Base-by-base conservation (phyloP, 306 rosid species). In the peach (Prunus persica) region DNA sequence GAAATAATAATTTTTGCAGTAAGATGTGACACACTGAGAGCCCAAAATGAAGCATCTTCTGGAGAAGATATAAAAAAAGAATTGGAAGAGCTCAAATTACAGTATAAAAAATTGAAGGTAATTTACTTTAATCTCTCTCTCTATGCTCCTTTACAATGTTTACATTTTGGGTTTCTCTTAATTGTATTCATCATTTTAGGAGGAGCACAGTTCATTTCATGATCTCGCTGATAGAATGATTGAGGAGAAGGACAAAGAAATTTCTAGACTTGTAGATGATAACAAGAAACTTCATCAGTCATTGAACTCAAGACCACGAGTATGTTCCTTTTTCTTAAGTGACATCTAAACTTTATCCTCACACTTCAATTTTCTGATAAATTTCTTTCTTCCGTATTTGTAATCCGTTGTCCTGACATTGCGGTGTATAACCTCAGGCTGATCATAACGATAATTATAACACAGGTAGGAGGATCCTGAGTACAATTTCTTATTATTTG, bases 141-240 rank as follows among this genome's bases (percentile, higher is more conserved):
- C 74, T 77, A 76, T 77, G 76, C 38, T 50, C 63, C 65, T 72
- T 46, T 63, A 28, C 71, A 68, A 27, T 81, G 18, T 20, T 62
- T 67, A 27, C 32, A 66, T 64, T 54, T 72, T 75, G 58, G 13
- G 78, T 56, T 74, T 78, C 76, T 60, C 69, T 79, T 85, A 75
- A 81, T 60, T 77, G 72, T 63, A 70, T 72, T 79, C 55, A 70
- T 71, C 60, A 79, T 82, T 63, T 82, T 81, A 96, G 98, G 97
- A 89, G 73, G 99, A 92, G 84, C 93, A 92, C 82, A 76, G 81
- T 81, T 88, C 98, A 60, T 91, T 92, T 81, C 98, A 92, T 25
- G 88, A 89, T 89, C 96, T 96, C 81, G 96, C 99, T 75, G 98
- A 92, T 85, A 87, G 79, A 85, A 92, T 89, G 96, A 92, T 89